Percentiles rank a stretch among this genome's conserved stretches.
phyloP scores from a whole-genome alignment of 441 rosid species.

The Populus trichocarpa region DNA sequence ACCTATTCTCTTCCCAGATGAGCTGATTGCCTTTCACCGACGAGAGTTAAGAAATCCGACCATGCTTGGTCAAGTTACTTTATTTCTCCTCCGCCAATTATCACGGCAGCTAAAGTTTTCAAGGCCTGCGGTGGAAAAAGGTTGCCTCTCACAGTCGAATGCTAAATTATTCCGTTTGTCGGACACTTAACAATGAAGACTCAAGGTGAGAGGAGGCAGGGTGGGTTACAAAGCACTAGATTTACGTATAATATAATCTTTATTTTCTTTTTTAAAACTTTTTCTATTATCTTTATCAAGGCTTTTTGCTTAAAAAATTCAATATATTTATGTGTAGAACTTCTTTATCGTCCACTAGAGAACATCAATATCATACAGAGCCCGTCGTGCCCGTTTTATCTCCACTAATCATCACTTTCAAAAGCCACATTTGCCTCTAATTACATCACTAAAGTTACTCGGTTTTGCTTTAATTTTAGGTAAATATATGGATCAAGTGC shows the following conservation, averaged over 20 bases:
- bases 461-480: neutral
- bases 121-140: neutral
- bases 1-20: no score
- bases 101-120: neutral
- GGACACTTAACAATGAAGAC: neutral
- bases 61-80: no score
- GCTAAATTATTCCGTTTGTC: neutral
- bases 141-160: neutral
- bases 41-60: no score
- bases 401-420: slow-evolving; percentile 4
- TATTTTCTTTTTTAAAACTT: neutral
- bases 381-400: neutral
- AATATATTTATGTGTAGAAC: neutral
- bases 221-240: slow-evolving; percentile 7
- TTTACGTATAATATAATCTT: neutral
- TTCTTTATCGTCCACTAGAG: neutral
- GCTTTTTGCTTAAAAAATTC: neutral
- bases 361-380: slow-evolving; percentile 5
- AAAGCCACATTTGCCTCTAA: slow-evolving; percentile 4
- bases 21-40: no score
- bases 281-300: neutral
- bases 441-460: neutral
- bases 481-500: neutral
- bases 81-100: no score
- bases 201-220: neutral